A percentile compares a stretch with the other conserved stretches of the same genome.
Evolutionary conservation across 139 green algal species (phyloP).

Genomic region (Chlorella sp.): DNA sequence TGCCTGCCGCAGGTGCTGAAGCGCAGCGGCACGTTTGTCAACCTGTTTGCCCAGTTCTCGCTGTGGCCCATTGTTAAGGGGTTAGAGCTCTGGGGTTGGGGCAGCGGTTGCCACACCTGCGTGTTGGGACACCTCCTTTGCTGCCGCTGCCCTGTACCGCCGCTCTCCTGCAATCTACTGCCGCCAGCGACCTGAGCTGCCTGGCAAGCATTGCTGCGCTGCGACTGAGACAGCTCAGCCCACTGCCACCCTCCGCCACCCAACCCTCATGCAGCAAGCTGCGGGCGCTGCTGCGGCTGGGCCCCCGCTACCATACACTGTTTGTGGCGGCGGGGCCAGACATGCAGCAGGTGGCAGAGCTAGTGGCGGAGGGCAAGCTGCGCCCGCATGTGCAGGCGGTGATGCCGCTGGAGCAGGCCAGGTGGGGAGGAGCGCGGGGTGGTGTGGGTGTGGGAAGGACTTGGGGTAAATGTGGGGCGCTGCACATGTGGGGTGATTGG

Average conservation of each 20-base stretch:
- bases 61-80: background rate
- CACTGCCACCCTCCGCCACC: too few species aligned
- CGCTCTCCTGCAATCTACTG: too few species aligned
- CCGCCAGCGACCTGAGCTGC: too few species aligned
- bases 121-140: background rate
- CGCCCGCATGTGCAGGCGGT: background rate
- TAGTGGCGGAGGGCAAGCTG: background rate
- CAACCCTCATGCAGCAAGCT: background rate
- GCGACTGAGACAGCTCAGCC: too few species aligned
- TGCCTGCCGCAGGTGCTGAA: background rate
- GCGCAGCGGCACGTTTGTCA: constrained; percentile 6
- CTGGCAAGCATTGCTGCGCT: too few species aligned
- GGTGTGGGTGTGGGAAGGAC: background rate
- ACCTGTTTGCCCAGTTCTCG: background rate
- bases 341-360: background rate
- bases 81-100: background rate
- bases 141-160: background rate
- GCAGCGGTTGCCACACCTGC: background rate
- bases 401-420: background rate
- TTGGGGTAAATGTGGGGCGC: background rate
- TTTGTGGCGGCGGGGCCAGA: background rate
- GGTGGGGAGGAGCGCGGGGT: background rate
- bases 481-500: background rate
- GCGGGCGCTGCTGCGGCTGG: constrained; percentile 3
- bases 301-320: background rate